phyloP scores from a whole-genome alignment of 2,329 filamentous ascomycete genomes.

The Pseudogymnoascus sp. region DNA sequence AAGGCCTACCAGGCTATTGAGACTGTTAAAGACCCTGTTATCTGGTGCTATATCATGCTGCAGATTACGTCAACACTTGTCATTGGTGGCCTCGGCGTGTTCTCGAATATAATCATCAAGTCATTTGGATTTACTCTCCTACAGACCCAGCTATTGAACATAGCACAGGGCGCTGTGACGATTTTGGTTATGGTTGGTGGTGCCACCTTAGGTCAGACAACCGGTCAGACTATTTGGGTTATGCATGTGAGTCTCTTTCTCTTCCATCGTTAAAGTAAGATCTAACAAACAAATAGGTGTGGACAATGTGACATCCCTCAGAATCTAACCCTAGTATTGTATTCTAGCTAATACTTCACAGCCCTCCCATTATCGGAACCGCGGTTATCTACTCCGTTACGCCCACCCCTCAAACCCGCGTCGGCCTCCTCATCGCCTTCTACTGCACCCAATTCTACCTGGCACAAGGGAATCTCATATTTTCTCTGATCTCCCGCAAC shows the following conservation, averaged over 20 bases:
- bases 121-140: constrained; percentile 24
- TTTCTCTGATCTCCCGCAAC: constrained; percentile 50
- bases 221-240: constrained; percentile 19
- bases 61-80: constrained; percentile 24
- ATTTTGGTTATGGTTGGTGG: constrained; percentile 24
- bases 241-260: constrained; percentile 16
- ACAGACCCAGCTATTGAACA: constrained; percentile 27
- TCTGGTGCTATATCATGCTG: constrained; percentile 19
- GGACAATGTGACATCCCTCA: constrained; percentile 10
- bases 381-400: constrained; percentile 20
- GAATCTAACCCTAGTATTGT: not conserved
- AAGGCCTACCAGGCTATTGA: constrained; percentile 33
- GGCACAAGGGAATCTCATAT: constrained; percentile 19
- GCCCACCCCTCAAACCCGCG: constrained; percentile 18
- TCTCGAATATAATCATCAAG: constrained; percentile 29
- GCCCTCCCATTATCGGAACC: constrained; percentile 21
- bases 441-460: constrained; percentile 26
- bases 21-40: constrained; percentile 30
- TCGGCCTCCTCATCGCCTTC: constrained; percentile 24
- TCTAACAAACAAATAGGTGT: not conserved
- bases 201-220: constrained; percentile 19
- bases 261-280: not conserved
- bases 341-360: constrained; percentile 4
- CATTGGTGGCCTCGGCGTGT: constrained; percentile 31
- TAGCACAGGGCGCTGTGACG: constrained; percentile 24